Evolutionary conservation across 768 basidiomycete genomes (phyloP), one percentile per base, ranked within the genome.

Genomic region (Kwoniella heveanensis): DNA sequence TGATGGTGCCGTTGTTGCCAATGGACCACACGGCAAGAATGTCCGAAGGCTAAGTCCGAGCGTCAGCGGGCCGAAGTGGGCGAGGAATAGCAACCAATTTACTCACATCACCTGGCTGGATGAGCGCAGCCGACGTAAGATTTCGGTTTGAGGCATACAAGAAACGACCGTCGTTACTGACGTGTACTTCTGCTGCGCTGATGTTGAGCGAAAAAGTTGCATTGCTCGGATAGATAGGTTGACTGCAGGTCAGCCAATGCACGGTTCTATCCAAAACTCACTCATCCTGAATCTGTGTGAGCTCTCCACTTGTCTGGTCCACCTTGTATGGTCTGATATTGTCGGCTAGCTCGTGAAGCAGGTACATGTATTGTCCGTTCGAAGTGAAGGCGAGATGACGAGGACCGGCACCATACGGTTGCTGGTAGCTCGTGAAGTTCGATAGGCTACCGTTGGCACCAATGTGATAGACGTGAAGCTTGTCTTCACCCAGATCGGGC

Each of bases 141-240:
- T 56, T 56, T 21, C 54, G 54, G 36, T 56, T 56, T 17, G 54
- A 56, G 27, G 54, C 54, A 24, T 56, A 56, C 25, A 56, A 37
- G 54, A 56, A 56, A 21, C 54, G 54, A 12, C 54, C 54, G 37
- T 56, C 54, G 26, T 56, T 56, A 25, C 54, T 46, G 36, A 56
- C 54, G 21, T 56, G 54, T 12, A 56, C 54, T 25, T 56, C 54
- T 39, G 54, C 54, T 7, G 54, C 54, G 25, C 54, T 56, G 22
- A 56, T 56, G 25, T 56, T 56, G 36, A n/a, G 7, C n/a, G 54
- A 56, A 26, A 56, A 39, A 26, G 54, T 56, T 21, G 36, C 54
- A 56, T 56, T 56, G 24, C 9, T 17, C 37, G 54, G 54, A 13
- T 44, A 56, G 54, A 56, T 56, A 9, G 54, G 54, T 56, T 56